phyloP scores from a whole-genome alignment of 352 stramenopile species.

The Halophytophthora polymorphica region DNA sequence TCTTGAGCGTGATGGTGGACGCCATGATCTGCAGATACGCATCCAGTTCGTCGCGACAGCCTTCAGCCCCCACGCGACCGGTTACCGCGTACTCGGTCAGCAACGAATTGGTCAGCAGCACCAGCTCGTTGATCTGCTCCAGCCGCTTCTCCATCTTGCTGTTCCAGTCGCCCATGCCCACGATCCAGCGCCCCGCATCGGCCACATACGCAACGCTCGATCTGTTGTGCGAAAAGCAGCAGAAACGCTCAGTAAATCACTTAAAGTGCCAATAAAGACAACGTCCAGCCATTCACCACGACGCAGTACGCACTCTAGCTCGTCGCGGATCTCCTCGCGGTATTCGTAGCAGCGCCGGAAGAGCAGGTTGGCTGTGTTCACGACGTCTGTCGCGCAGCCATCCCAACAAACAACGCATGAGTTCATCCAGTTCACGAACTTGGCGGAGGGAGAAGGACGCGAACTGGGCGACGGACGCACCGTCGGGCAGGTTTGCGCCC shows the following conservation, averaged over 20 bases:
- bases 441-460: neutral
- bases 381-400: constrained; percentile 32
- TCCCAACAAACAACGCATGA: constrained; percentile 4
- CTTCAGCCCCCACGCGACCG: constrained; percentile 48
- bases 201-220: constrained; percentile 70
- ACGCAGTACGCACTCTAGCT: constrained; percentile 57
- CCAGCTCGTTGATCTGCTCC: constrained; percentile 79
- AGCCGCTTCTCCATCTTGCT: constrained; percentile 85
- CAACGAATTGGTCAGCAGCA: constrained; percentile 71
- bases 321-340: constrained; percentile 74
- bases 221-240: constrained; percentile 17
- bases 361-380: constrained; percentile 47
- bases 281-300: neutral
- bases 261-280: neutral
- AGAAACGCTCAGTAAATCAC: constrained; percentile 2
- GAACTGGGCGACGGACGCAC: constrained; percentile 17
- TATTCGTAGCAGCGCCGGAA: constrained; percentile 84
- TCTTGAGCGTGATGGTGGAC: constrained; percentile 61
- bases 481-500: constrained; percentile 49
- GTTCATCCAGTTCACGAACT: neutral
- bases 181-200: constrained; percentile 76
- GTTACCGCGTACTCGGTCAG: constrained; percentile 72
- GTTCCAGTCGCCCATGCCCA: constrained; percentile 84
- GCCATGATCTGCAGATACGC: constrained; percentile 65
- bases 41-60: constrained; percentile 54